phyloP scores from a whole-genome alignment of 495 filamentous ascomycete species.

The Neurospora sp. region DNA sequence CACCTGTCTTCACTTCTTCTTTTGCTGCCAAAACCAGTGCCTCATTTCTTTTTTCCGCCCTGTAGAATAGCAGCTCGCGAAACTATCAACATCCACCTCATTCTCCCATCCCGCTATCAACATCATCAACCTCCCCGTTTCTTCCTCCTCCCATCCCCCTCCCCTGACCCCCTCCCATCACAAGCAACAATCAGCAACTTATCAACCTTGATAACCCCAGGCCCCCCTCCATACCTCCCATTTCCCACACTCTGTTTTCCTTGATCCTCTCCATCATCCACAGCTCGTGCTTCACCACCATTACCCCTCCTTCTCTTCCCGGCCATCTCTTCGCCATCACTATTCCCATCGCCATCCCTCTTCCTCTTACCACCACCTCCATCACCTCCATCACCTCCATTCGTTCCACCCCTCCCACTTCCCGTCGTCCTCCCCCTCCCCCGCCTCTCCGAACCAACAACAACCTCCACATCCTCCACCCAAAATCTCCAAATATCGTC shows the following conservation, averaged over 20 bases:
- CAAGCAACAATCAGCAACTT: neutral
- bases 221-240: neutral
- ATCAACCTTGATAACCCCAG: neutral
- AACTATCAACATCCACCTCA: neutral
- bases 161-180: neutral
- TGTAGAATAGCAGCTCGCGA: neutral
- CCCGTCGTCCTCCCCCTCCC: neutral
- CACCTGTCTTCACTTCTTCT: neutral
- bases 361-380: neutral
- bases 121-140: neutral
- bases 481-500: slow-evolving; percentile 1
- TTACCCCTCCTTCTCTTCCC: neutral
- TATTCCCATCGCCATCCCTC: neutral
- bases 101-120: neutral
- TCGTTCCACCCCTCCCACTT: neutral
- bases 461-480: neutral
- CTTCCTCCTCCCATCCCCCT: neutral
- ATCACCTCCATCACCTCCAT: neutral
- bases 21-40: neutral
- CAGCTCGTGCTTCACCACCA: neutral
- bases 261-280: neutral
- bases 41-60: neutral
- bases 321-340: neutral
- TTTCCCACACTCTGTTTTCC: too few relatives aligned
- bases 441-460: neutral